Evolutionary conservation across 192 early-diverging fungal genomes (phyloP), one percentile per base, ranked within the genome.

Genomic region (Gigaspora rosea): DNA sequence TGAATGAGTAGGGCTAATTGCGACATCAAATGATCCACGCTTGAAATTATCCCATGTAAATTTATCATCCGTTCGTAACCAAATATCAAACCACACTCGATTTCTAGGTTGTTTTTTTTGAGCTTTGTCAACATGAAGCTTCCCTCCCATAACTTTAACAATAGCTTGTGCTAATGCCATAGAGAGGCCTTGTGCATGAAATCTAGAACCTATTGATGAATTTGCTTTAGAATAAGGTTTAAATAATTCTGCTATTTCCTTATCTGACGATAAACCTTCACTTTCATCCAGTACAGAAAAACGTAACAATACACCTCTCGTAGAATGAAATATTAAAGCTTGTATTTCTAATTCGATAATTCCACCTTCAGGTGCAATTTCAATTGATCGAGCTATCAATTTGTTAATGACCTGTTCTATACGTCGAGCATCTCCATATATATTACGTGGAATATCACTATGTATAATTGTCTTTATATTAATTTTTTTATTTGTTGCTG

Each of bases 111-210:
- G 36, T 13, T 46, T 41, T 4, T 46, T 46, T 33, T 66, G 13
- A n/a, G 41, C 16, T 66, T 66, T 66, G 15, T 66, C 64, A n/a
- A 66, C 41, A 9, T n/a, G 18, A 41, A 66, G 41, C 41, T 36
- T 66, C n/a, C 64, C 64, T n/a, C 64, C 64, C 64, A 66, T 66
- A 36, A 66, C 64, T n/a, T 48, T 66, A 66, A 66, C 18, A 46
- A 66, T 66, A 46, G 64, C 64, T 66, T 66, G 64, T 18, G 57
- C 71, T 36, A 72, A 59, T 58, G 71, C 71, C 71, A 72, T 72
- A 16, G 52, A 54, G 13, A 72, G 64, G 8, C 71, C 71, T 9
- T 54, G 57, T 20, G 71, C 71, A 32, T 72, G 71, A 72, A 72
- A 72, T 20, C 71, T 54, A 65, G 71, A 54, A 12, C 71, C 71